Base-by-base conservation (phyloP, 257 asterid species). In the Lycium barbarum region DNA sequence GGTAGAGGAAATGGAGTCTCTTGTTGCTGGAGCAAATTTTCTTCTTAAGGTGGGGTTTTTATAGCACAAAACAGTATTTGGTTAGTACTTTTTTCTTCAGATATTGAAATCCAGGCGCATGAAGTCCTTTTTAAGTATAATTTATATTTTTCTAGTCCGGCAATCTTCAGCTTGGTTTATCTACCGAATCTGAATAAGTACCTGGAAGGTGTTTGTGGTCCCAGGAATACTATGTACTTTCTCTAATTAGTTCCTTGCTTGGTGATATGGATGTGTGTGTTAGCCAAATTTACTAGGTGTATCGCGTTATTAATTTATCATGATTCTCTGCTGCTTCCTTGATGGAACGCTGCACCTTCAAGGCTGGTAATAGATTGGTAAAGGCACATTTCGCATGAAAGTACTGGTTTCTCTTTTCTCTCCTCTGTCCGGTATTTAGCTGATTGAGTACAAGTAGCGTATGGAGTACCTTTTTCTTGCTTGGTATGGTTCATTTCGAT, bases 1-100 rank as follows among this genome's bases (percentile, higher is more conserved):
- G 92, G 98, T 92, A 7, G 99, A 97, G 66, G 99, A 97, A 88
- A 97, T 95, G 99, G 89, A 93, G 89, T 91, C 90, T 88, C 98
- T 97, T 85, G 99, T 97, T 51, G 88, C 98, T 58, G 99, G 99
- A 87, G 97, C 97, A 47, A 97, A 95, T 88, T 95, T 93, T 90
- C 85, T 97, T 84, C 97, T 97, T 20, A 95, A 94, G 99, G 99
- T 97, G 88, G 84, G 90, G 45, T 63, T 71, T 80, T 85, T 86
- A 57, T 66, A 47, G 80, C 79, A 11, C 54, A 83, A 49, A 57
- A 26, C 55, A 55, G 45, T 22, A 43, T 36, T 80, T 81, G 61
- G 74, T 61, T 82, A 14, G n/a, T 54, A 80, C 53, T 66, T 54
- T 35, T 53, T 22, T 86, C 53, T 45, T 84, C 13, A 22, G 66